Evolutionary conservation across 2,329 filamentous ascomycete species (phyloP), one percentile per base, ranked within the genome.

Genomic region (Phyllosticta capitalensis): DNA sequence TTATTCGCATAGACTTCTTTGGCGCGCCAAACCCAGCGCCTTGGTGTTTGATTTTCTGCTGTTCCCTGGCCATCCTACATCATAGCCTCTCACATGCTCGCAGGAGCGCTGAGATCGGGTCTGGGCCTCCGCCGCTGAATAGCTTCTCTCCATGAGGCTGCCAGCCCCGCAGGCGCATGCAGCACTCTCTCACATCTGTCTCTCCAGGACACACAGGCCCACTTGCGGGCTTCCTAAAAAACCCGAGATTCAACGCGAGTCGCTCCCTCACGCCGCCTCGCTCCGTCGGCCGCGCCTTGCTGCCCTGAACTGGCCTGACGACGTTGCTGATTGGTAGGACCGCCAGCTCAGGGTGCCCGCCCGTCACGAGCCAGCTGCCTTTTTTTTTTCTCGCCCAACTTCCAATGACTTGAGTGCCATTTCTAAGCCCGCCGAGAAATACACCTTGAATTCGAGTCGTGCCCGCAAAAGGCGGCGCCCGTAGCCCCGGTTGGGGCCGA

Each of bases 161-260:
- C 30, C 56, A 48, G 56, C 56, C 56, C 56, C 48, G 56, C 48
- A 52, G 14, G 52, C 52, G 52, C 52, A 54, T 58, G 49, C 26
- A 48, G 38, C 49, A 56, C 54, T 56, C 54, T 56, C 24, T 56
- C 54, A 26, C 56, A 53, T 54, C 50, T 21, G n/a, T 58, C 51
- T 28, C 56, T 48, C 48, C 56, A 58, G 49, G 52, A 58, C 52
- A 54, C 56, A 58, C 49, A 54, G 56, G 56, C 56, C 56, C 56
- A 54, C 56, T 33, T 20, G 56, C 56, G 51, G 20, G 7, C 55
- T 58, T 58, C 56, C 56, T 58, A 54, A 54, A 58, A 49, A n/a
- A 49, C 56, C 56, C 56, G 56, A 58, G 9, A 26, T 20, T 21
- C 30, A 38, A 14, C 10, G 30, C 30, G 30, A 38, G 6, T 38